Evolutionary conservation across 2,329 filamentous ascomycete genomes (phyloP), one percentile per base, ranked within the genome.

Genomic region (Ophioceras dolichostomum): DNA sequence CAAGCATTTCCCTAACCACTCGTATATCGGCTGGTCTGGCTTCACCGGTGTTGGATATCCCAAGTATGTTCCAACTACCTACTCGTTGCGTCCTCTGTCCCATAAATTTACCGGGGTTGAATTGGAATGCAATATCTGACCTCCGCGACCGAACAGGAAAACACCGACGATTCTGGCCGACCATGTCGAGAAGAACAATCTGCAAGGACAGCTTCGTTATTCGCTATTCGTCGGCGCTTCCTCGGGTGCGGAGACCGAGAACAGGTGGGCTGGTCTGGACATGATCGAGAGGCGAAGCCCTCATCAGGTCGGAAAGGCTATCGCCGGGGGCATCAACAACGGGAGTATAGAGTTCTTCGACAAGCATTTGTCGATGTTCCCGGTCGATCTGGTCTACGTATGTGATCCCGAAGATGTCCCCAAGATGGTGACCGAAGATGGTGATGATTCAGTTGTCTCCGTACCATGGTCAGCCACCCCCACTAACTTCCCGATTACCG

Each of bases 361-460:
- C 58, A 94, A 94, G 65, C 86, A 94, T 64, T 58, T 94, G 54
- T 87, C 80, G 60, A 93, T 93, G 86, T 94, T 94, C 57, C 86
- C 86, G 4, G 72, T 79, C 28, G 86, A 94, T 55, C 65, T 94
- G 45, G 81, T 89, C 57, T 91, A 91, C 56, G 36, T 37, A 37
- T 31, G 36, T 16, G 10, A n/a, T 73, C 78, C 61, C 53, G 62
- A n/a, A n/a, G n/a, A n/a, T n/a, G n/a, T n/a, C n/a, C n/a, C n/a
- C n/a, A n/a, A n/a, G n/a, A n/a, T n/a, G n/a, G n/a, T n/a, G n/a
- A n/a, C n/a, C n/a, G n/a, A n/a, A n/a, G n/a, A n/a, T n/a, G n/a
- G n/a, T n/a, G n/a, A n/a, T n/a, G n/a, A n/a, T n/a, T n/a, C n/a
- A n/a, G n/a, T n/a, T n/a, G n/a, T n/a, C n/a, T n/a, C n/a, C n/a